phyloP scores from a whole-genome alignment of 257 asterid genomes.

The Coffea eugenioides region DNA sequence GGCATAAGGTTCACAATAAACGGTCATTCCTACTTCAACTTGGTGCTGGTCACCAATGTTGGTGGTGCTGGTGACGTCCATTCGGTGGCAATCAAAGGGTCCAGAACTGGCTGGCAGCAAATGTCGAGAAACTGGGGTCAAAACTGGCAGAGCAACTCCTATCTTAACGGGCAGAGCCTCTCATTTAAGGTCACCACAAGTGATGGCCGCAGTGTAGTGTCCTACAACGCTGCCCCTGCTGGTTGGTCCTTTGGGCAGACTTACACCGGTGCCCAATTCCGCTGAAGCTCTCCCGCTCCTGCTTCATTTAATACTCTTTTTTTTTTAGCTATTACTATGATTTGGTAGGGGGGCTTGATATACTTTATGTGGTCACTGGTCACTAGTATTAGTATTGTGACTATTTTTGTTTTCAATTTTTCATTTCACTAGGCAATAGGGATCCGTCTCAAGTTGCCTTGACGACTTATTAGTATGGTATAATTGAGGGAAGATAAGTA shows the following conservation, averaged over 20 bases:
- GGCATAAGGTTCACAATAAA: constrained; percentile 87
- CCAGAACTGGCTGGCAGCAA: constrained; percentile 72
- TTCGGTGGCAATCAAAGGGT: constrained; percentile 68
- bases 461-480: constrained; percentile 11
- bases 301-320: background rate
- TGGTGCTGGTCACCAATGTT: constrained; percentile 76
- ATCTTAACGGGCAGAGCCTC: constrained; percentile 78
- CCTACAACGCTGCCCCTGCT: constrained; percentile 66
- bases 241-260: constrained; percentile 91
- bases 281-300: constrained; percentile 12
- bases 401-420: background rate
- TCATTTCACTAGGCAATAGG: background rate
- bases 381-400: constrained; percentile 42
- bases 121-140: constrained; percentile 97
- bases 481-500: background rate
- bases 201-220: constrained; percentile 65
- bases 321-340: background rate
- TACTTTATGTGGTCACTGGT: constrained; percentile 16
- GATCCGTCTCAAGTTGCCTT: background rate
- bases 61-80: constrained; percentile 91
- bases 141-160: constrained; percentile 77
- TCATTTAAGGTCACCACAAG: constrained; percentile 82
- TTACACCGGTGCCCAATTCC: constrained; percentile 74
- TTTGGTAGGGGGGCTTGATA: background rate
- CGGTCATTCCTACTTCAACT: constrained; percentile 87